Conservation (phyloP, 2,329 filamentous ascomycete genomes). For the Blastomyces emzantsi region DNA sequence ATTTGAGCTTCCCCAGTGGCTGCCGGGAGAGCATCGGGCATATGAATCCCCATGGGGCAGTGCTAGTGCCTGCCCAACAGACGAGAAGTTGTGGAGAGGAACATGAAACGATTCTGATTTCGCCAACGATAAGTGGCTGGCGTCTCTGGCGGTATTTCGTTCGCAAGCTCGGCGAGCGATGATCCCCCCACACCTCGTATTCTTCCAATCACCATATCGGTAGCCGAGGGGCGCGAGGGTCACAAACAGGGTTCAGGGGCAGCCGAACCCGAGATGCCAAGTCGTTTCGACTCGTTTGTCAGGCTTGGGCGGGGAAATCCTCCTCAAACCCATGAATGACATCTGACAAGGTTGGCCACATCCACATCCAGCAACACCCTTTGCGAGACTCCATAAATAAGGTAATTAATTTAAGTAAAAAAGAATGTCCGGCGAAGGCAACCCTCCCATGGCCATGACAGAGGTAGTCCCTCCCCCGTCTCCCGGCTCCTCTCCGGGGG, state of each 20-base stretch:
- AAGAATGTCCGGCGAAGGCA: neutral
- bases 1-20: neutral
- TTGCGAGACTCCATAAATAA: neutral
- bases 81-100: neutral
- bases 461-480: neutral
- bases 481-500: neutral
- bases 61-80: neutral
- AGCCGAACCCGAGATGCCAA: neutral
- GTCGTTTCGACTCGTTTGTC: neutral
- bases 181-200: neutral
- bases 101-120: neutral
- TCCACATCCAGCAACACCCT: neutral
- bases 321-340: neutral
- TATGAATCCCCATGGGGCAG: neutral
- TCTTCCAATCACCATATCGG: neutral
- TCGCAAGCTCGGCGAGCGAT: neutral
- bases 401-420: neutral
- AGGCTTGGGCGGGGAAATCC: neutral
- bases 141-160: neutral
- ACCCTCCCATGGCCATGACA: neutral
- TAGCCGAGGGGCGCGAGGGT: neutral
- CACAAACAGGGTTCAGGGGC: neutral
- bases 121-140: neutral
- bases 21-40: neutral
- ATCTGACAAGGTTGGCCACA: neutral